Percentiles rank a stretch among this genome's conserved stretches.
phyloP scores from a whole-genome alignment of 768 basidiomycete genomes.

The Kwoniella sp. region DNA sequence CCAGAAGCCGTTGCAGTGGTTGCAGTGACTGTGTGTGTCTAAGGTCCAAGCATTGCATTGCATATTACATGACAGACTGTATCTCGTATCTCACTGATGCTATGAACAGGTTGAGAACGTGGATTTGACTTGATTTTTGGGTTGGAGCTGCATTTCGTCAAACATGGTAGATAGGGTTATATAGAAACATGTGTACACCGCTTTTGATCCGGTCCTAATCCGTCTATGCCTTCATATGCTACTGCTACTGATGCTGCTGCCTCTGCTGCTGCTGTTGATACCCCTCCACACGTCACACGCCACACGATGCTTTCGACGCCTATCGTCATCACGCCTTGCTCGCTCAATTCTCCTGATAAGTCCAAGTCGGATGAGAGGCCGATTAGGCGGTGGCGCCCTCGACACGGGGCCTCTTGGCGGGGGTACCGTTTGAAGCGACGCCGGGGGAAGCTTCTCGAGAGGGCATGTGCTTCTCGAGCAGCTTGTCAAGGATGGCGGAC shows the following conservation, averaged over 20 bases:
- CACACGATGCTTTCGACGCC: too few relatives aligned
- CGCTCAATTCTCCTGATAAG: too few relatives aligned
- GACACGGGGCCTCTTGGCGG: slow-evolving; percentile 34
- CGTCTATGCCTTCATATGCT: not conserved
- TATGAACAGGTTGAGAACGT: not conserved
- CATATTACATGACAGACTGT: not conserved
- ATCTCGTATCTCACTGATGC: not conserved
- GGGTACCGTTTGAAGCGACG: slow-evolving; percentile 24
- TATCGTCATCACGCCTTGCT: too few relatives aligned
- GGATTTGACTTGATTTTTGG: not conserved
- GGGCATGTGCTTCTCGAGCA: slow-evolving; percentile 66
- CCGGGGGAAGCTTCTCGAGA: slow-evolving; percentile 47
- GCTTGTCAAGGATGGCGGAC: slow-evolving; percentile 81
- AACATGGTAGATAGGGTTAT: not conserved
- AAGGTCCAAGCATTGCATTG: slow-evolving; percentile 3
- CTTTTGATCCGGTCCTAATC: not conserved
- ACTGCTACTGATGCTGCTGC: not conserved
- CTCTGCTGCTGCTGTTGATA: not conserved
- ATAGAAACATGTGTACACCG: not conserved
- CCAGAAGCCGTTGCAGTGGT: too few relatives aligned
- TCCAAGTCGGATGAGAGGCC: too few relatives aligned
- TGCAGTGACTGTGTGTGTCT: too few relatives aligned
- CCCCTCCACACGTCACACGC: too few relatives aligned
- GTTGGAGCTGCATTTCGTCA: not conserved
- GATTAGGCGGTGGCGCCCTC: slow-evolving; percentile 29